A percentile compares a stretch with the other conserved stretches of the same genome.
These are phyloP conservation scores for Myrica gale DNA, from an alignment of 306 rosid genomes.

Conservation along the genomic window DNA sequence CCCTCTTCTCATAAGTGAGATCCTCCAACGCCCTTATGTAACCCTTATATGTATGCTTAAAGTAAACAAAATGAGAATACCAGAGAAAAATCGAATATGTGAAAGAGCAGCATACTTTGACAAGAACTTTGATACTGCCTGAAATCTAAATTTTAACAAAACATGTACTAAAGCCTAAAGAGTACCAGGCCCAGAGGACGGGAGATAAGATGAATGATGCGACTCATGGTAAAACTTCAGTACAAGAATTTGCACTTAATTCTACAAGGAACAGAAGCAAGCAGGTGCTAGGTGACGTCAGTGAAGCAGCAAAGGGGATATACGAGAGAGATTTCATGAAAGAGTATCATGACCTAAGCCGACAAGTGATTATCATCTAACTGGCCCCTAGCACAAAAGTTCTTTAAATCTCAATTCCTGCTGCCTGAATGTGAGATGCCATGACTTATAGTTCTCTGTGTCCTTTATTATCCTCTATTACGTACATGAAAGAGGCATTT, in stretches of 20 bases:
- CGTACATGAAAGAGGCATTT: neutral
- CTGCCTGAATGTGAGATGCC: neutral
- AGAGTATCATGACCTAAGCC: neutral
- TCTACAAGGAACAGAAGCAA: neutral
- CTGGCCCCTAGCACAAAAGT: neutral
- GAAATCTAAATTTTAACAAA: neutral
- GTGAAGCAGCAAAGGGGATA: neutral
- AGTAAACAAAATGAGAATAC: neutral
- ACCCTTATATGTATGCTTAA: slow-evolving; percentile 41
- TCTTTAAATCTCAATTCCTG: neutral
- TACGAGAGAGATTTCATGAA: neutral
- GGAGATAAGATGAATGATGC: neutral
- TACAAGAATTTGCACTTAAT: neutral
- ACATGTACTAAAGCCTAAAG: neutral
- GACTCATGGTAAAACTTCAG: neutral
- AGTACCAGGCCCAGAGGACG: neutral
- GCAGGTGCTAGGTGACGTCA: neutral
- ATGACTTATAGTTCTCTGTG: neutral
- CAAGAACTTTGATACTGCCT: neutral
- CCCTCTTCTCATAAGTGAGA: slow-evolving; percentile 73
- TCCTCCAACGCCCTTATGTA: slow-evolving; percentile 78
- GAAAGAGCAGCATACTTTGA: neutral
- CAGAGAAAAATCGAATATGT: neutral
- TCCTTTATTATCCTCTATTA: neutral
- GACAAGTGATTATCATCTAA: neutral